Evolutionary conservation across 2,329 filamentous ascomycete genomes (phyloP), one percentile per base, ranked within the genome.

Genomic region (Fusarium proliferatum): DNA sequence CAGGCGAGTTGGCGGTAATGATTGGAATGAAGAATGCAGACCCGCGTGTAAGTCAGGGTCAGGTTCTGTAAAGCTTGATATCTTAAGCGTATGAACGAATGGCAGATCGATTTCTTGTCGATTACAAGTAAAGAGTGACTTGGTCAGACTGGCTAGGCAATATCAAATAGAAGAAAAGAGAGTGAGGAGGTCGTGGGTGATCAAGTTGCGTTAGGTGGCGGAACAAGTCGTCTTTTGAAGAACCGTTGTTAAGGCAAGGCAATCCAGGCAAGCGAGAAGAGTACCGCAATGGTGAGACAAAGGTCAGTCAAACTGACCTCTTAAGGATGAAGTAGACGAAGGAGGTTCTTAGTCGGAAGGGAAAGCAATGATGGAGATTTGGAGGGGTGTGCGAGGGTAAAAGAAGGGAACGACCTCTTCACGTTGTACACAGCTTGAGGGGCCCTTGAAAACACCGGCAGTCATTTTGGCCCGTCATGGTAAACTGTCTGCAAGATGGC

Each of bases 341-440:
- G 79, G 80, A 80, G 74, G 75, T 76, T 70, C 74, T 73, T 75
- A 62, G 77, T 74, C 66, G 70, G 72, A 79, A 73, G 76, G 75
- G 76, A 75, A 75, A 68, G 57, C 67, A 75, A 34, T 70, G 68
- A 73, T 74, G 73, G 63, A 69, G 69, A 71, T 64, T 75, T 62
- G 74, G 76, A 79, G 79, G 79, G 80, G 80, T 71, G 79, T 78
- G 75, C 71, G 77, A 80, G 80, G 76, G 80, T 80, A 82, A 76
- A 81, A 80, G 79, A 82, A 82, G 80, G 67, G 80, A 79, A 78
- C 77, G 76, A 77, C 73, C 67, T 74, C 73, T 73, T 73, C 67
- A 62, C 51, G 65, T 71, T 74, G 23, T 73, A 72, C 71, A 67
- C 60, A 72, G 45, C 46, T 57, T 53, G 65, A 64, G 61, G 55